Percentiles rank a stretch among this genome's conserved stretches.
These are phyloP conservation scores for Microbotryum violaceum DNA, from an alignment of 1,284 basidiomycete genomes.

Conservation along the genomic window DNA sequence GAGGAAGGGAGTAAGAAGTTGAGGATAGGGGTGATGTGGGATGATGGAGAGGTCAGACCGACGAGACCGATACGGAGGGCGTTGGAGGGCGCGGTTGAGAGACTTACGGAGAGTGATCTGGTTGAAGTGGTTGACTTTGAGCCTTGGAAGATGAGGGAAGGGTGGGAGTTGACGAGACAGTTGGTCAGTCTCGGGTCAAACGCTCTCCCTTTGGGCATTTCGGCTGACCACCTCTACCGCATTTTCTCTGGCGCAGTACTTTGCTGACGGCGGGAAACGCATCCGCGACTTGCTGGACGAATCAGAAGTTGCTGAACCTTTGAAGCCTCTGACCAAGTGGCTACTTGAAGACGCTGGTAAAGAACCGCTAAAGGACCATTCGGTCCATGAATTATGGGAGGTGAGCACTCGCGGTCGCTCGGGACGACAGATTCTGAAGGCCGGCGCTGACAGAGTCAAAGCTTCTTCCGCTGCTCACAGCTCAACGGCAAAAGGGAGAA, in stretches of 20 bases:
- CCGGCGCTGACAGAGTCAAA: neutral
- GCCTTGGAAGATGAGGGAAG: conserved; percentile 31
- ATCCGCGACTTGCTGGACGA: conserved; percentile 25
- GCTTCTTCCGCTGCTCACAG: conserved; percentile 8
- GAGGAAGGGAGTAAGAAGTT: conserved; percentile 31
- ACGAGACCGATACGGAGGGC: conserved; percentile 41
- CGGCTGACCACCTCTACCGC: conserved; percentile 12
- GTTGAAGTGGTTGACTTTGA: conserved; percentile 36
- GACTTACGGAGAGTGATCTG: conserved; percentile 32
- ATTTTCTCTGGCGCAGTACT: conserved; percentile 35
- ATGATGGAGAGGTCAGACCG: conserved; percentile 42
- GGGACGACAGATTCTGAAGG: too few species aligned
- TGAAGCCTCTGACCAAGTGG: conserved; percentile 39
- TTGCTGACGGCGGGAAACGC: conserved; percentile 37
- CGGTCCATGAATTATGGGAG: conserved; percentile 32
- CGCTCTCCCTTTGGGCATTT: conserved; percentile 29
- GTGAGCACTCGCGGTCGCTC: conserved; percentile 21
- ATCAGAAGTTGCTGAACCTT: conserved; percentile 34
- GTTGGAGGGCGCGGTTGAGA: conserved; percentile 34
- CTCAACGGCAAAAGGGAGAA: conserved; percentile 36
- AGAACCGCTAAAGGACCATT: conserved; percentile 24
- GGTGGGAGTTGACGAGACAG: conserved; percentile 32
- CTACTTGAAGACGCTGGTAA: conserved; percentile 20
- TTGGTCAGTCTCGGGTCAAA: conserved; percentile 2
- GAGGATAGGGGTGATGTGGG: conserved; percentile 41